These are phyloP conservation scores for Cryptococcus hybrid DNA, from an alignment of 1,284 basidiomycete species.

Conservation along the genomic window DNA sequence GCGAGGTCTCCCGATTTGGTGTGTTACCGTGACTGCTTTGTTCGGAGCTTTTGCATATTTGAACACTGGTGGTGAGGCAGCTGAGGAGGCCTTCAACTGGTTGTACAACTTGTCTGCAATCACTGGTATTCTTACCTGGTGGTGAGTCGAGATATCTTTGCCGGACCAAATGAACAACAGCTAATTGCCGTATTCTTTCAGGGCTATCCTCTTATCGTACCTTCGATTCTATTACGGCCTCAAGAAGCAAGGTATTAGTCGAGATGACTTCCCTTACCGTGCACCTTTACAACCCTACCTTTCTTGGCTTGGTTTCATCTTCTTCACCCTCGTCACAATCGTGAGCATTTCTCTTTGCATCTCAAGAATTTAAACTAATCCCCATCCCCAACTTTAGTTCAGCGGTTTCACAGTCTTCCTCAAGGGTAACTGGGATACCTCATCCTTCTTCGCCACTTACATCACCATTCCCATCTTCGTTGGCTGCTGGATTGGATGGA, in stretches of 20 bases:
- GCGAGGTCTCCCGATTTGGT: conserved; percentile 64
- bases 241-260: conserved; percentile 59
- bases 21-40: conserved; percentile 56
- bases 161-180: conserved; percentile 6
- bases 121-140: conserved; percentile 66
- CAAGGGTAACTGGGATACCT: conserved; percentile 56
- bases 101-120: conserved; percentile 66
- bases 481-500: conserved; percentile 60
- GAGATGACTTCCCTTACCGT: conserved; percentile 57
- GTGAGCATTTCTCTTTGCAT: background rate
- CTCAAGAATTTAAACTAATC: background rate
- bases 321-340: conserved; percentile 2
- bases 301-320: conserved; percentile 40
- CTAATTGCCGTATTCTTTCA: conserved; percentile 28
- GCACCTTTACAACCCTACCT: conserved; percentile 56
- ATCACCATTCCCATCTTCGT: conserved; percentile 60
- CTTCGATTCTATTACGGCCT: conserved; percentile 68
- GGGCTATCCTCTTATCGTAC: conserved; percentile 66
- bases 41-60: conserved; percentile 59
- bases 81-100: conserved; percentile 54
- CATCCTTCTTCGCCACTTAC: conserved; percentile 50
- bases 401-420: conserved; percentile 58
- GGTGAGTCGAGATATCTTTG: conserved; percentile 23
- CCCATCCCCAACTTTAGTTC: conserved; percentile 14
- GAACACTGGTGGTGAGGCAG: conserved; percentile 37